Percentiles rank a stretch among this genome's conserved stretches.
Conservation (phyloP, 106 monocot species). For the Triglochin maritima region DNA sequence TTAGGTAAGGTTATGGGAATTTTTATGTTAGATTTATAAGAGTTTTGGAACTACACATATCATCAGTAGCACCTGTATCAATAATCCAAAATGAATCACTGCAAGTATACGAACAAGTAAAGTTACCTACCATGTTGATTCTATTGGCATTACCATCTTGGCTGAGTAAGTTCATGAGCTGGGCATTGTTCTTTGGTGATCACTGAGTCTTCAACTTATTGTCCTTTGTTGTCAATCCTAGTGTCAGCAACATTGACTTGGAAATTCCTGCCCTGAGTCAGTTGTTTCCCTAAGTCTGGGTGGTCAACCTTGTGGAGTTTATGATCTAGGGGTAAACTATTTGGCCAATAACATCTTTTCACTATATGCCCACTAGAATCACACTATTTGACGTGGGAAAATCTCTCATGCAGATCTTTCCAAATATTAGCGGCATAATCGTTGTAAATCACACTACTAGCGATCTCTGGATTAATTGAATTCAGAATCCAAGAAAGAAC, state of each 20-base stretch:
- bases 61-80: neutral
- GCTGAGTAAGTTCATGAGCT: neutral
- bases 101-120: neutral
- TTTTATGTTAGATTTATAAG: neutral
- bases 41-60: neutral
- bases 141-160: neutral
- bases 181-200: neutral
- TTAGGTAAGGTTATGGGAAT: neutral
- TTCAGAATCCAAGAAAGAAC: neutral
- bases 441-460: too few species aligned
- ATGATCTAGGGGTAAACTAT: neutral
- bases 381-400: neutral
- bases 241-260: neutral
- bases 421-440: too few species aligned
- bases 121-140: neutral
- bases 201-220: neutral
- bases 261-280: neutral
- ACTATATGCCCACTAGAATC: neutral
- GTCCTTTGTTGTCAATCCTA: neutral
- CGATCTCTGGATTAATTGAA: neutral
- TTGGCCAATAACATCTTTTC: neutral
- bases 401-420: too few species aligned
- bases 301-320: neutral
- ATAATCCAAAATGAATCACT: neutral
- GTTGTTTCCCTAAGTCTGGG: neutral